phyloP scores from a whole-genome alignment of 2,329 filamentous ascomycete species.

The Rosellinia necatrix region DNA sequence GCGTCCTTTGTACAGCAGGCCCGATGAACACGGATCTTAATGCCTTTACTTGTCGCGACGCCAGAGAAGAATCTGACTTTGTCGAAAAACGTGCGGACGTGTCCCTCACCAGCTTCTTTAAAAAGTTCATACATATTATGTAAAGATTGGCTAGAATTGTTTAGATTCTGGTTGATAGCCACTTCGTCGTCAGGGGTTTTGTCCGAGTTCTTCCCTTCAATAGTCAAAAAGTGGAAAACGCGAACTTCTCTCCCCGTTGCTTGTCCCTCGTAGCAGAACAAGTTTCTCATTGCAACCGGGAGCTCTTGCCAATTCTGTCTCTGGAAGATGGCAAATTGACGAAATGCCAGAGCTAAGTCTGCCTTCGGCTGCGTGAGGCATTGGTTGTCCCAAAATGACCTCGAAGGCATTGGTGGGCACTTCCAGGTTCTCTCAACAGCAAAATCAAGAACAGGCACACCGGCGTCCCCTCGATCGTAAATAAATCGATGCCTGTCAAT shows the following conservation, averaged over 20 bases:
- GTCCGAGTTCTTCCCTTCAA: not conserved
- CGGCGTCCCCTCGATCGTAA: not conserved
- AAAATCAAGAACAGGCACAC: not conserved
- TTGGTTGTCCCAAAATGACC: not conserved
- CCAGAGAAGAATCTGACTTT: not conserved
- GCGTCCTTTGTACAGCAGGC: not conserved
- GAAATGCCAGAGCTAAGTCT: slow-evolving; percentile 1
- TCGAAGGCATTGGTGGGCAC: slow-evolving; percentile 7
- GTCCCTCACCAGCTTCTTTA: not conserved
- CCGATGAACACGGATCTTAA: not conserved
- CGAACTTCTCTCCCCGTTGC: not conserved
- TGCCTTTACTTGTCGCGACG: not conserved
- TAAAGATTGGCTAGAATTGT: not conserved
- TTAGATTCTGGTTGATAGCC: not conserved
- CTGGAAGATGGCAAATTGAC: no score
- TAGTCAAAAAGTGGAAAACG: not conserved
- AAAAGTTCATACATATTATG: slow-evolving; percentile 1
- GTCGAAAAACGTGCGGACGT: not conserved
- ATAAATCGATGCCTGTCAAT: slow-evolving; percentile 5
- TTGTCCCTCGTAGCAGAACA: slow-evolving; percentile 3
- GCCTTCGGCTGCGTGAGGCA: not conserved
- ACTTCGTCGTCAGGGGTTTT: not conserved
- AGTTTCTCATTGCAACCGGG: not conserved
- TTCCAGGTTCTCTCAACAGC: not conserved
- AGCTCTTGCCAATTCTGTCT: not conserved